Evolutionary conservation across 352 stramenopile genomes (phyloP).

Genomic region (Stramenopiles sp.): DNA sequence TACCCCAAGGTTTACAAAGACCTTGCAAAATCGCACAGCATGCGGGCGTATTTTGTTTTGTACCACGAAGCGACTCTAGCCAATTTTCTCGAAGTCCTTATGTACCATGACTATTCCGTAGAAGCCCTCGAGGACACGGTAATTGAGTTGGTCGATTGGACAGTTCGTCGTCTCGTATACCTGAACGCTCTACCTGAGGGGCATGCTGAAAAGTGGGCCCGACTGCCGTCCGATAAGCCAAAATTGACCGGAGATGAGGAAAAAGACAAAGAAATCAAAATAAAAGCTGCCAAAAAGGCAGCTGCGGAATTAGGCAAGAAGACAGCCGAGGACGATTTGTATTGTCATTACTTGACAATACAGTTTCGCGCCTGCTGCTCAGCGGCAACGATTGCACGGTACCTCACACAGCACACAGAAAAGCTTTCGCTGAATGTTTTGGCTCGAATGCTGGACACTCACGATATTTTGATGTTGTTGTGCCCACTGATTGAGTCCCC

Average conservation of each 20-base stretch:
- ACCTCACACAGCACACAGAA: slow-evolving; percentile 63
- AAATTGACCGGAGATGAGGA: background rate
- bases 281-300: background rate
- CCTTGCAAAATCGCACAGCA: slow-evolving; percentile 32
- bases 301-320: background rate
- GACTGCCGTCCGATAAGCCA: background rate
- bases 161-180: slow-evolving; percentile 30
- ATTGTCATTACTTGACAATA: slow-evolving; percentile 25
- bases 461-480: slow-evolving; percentile 75
- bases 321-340: background rate
- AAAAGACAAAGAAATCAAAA: background rate
- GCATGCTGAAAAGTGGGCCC: background rate
- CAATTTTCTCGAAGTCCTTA: slow-evolving; percentile 63
- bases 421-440: slow-evolving; percentile 58
- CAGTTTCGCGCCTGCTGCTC: slow-evolving; percentile 59
- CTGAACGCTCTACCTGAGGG: background rate
- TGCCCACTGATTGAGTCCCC: slow-evolving; percentile 79
- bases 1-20: slow-evolving; percentile 34
- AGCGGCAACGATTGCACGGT: slow-evolving; percentile 60
- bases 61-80: slow-evolving; percentile 66
- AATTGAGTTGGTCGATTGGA: slow-evolving; percentile 77
- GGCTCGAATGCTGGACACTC: slow-evolving; percentile 76
- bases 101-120: slow-evolving; percentile 63
- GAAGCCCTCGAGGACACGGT: slow-evolving; percentile 59
- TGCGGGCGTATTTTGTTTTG: slow-evolving; percentile 73